Evolutionary conservation across 2,329 filamentous ascomycete species (phyloP), one percentile per base, ranked within the genome.

Genomic region (Pestalotiopsis sp.): DNA sequence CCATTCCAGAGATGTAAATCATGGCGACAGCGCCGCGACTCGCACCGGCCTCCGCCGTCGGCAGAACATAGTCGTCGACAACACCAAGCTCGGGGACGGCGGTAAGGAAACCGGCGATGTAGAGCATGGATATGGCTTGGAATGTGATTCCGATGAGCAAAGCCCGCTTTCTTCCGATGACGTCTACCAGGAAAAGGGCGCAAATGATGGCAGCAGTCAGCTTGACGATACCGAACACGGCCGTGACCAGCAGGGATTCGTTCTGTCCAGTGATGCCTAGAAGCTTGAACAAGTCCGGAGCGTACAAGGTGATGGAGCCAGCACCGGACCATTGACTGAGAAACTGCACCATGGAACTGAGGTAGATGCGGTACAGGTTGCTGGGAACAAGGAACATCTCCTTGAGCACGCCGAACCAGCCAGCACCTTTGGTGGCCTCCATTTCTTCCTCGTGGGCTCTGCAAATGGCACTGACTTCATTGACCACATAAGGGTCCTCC

Each of bases 141-240:
- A 91, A 80, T 2, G 82, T 82, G 72, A 99, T 91, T 2, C 90
- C 90, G 0, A 85, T 78, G 20, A 90, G 83, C 0, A 92, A 83
- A 0, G 90, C 84, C 7, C 89, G 87, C 80, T 94, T 94, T 69
- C 93, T 90, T 4, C 93, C 93, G 72, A 95, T 90, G 66, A 92
- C 89, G 73, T 95, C 93, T 71, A 95, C 92, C 9, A 95, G 86
- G 85, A 95, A 93, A 66, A 94, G 84, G 0, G 92, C 92, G 77
- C 92, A 95, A 52, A 88, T 72, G 40, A 94, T 77, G 14, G 91
- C 88, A 0, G 90, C 86, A 6, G 88, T 77, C 67, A 95, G 87
- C 76, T 95, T 95, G 73, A 94, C 84, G 65, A 94, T 87, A 58
- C 92, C 92, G 66, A 95, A 94, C 65, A 95, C 88, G 3, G 89